A percentile compares a stretch with the other conserved stretches of the same genome.
Conservation (phyloP, 768 basidiomycete genomes). For the Psilocybe azurescens region DNA sequence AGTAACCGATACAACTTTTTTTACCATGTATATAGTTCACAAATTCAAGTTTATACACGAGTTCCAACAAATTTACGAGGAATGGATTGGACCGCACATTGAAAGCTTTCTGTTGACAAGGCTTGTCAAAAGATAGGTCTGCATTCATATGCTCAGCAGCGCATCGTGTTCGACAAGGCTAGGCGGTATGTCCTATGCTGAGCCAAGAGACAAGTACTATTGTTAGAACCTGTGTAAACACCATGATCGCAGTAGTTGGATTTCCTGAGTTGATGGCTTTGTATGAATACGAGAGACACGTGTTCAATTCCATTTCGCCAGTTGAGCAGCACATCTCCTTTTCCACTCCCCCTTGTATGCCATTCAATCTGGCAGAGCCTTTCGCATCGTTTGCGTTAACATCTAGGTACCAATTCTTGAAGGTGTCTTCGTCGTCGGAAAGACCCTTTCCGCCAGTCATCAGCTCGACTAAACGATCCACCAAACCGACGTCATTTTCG, state of each 20-base stretch:
- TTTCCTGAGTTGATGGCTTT: background rate
- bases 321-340: conserved; percentile 22
- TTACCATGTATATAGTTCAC: background rate
- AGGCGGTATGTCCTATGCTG: too few species aligned
- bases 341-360: conserved; percentile 27
- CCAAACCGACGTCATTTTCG: conserved; percentile 29
- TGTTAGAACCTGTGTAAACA: too few species aligned
- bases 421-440: conserved; percentile 26
- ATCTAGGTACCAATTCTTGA: conserved; percentile 23
- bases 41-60: too few species aligned
- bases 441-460: conserved; percentile 29
- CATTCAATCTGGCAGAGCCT: conserved; percentile 17
- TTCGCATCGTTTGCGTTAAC: conserved; percentile 21
- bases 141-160: too few species aligned
- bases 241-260: too few species aligned
- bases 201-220: too few species aligned
- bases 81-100: too few species aligned
- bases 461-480: conserved; percentile 29
- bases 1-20: background rate
- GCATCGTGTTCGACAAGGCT: too few species aligned
- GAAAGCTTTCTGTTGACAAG: too few species aligned
- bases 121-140: too few species aligned
- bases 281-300: background rate
- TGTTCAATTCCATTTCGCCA: conserved; percentile 18
- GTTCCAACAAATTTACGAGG: too few species aligned